Conservation (phyloP, 495 filamentous ascomycete species). For the Penicillium psychrofluorescens region DNA sequence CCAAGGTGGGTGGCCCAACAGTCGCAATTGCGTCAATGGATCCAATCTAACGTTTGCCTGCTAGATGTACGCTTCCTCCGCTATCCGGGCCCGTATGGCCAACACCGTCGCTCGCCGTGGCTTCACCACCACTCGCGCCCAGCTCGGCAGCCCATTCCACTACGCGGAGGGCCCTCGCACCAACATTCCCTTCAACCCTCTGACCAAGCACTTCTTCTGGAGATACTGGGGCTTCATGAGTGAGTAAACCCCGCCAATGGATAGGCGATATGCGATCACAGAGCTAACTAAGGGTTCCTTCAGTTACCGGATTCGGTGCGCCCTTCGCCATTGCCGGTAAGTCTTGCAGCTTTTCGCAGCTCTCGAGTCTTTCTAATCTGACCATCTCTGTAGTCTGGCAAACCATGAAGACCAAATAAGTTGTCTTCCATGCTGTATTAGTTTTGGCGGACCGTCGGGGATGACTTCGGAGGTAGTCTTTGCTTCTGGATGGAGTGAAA, state of each 20-base stretch:
- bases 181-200: constrained; percentile 95
- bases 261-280: not conserved
- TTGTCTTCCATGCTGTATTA: constrained; percentile 15
- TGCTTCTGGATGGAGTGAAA: constrained; percentile 16
- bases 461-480: constrained; percentile 9
- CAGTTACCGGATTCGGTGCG: constrained; percentile 66
- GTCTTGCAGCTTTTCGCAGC: constrained; percentile 19
- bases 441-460: constrained; percentile 12
- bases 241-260: constrained; percentile 31
- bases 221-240: constrained; percentile 79
- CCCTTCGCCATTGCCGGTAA: constrained; percentile 81
- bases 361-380: not conserved
- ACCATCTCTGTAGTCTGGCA: constrained; percentile 64
- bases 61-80: constrained; percentile 82
- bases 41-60: constrained; percentile 3
- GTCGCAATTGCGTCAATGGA: constrained; percentile 2
- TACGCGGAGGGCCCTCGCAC: constrained; percentile 92
- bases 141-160: constrained; percentile 86
- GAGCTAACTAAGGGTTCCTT: constrained; percentile 23
- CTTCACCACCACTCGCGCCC: constrained; percentile 85
- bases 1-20: constrained; percentile 24
- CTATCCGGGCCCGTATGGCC: constrained; percentile 59
- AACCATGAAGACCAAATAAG: constrained; percentile 61
- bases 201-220: constrained; percentile 72
- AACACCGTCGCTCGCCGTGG: constrained; percentile 77